Evolutionary conservation across 75 land plant genomes (phyloP).

Genomic region (Sequoiadendron giganteum): DNA sequence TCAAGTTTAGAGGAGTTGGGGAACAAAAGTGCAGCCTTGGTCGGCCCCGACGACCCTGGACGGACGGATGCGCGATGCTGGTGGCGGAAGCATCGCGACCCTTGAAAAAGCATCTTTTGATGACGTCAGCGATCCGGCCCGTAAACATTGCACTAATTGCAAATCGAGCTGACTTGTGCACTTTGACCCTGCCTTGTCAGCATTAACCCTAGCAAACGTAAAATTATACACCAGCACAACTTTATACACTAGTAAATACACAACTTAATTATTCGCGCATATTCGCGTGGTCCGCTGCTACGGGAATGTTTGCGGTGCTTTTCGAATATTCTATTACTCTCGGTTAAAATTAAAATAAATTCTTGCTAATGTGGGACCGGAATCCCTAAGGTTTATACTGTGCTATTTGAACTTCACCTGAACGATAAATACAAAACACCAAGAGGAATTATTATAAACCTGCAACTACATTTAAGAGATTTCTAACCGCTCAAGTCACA

Average conservation of each 20-base stretch:
- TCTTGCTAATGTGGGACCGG: neutral
- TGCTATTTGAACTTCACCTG: neutral
- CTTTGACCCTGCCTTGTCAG: slow-evolving; percentile 1
- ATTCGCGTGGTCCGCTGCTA: neutral
- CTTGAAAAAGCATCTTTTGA: slow-evolving; percentile 10
- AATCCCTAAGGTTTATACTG: neutral
- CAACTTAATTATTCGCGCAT: neutral
- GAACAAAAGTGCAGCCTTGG: slow-evolving; percentile 6
- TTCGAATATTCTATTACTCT: neutral
- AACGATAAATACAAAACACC: too few relatives aligned
- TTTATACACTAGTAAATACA: neutral
- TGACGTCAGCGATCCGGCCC: slow-evolving; percentile 9
- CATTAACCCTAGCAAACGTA: neutral
- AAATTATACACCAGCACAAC: neutral
- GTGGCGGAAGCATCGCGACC: neutral
- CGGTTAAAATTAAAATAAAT: neutral
- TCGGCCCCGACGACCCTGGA: neutral
- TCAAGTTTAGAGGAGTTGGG: neutral
- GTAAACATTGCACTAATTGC: neutral
- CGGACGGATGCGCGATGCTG: neutral
- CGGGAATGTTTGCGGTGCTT: neutral
- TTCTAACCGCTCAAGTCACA: neutral
- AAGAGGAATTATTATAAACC: too few relatives aligned
- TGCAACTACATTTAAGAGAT: neutral
- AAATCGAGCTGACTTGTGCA: neutral